phyloP scores from a whole-genome alignment of 148 eudicot genomes.

The Agrostemma githago region DNA sequence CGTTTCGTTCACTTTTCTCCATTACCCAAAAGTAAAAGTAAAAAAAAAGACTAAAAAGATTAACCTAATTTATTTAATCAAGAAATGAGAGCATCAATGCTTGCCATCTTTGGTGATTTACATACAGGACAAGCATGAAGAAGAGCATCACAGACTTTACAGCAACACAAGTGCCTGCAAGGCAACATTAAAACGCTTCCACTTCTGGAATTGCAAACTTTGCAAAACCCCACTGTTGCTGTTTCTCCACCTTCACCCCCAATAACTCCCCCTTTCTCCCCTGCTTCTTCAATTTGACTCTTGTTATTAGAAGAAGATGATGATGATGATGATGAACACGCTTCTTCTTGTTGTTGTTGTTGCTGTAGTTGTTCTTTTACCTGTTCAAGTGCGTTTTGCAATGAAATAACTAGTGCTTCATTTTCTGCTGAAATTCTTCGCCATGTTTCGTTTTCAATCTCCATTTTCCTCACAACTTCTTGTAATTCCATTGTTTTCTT shows the following conservation, averaged over 20 bases:
- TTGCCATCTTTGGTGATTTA: constrained; percentile 46
- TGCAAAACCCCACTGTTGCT: constrained; percentile 33
- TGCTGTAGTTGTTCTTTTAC: constrained; percentile 35
- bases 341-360: background rate
- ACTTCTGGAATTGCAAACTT: constrained; percentile 36
- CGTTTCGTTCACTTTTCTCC: background rate
- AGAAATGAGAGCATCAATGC: constrained; percentile 47
- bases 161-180: constrained; percentile 71
- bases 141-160: constrained; percentile 53
- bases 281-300: background rate
- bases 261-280: background rate
- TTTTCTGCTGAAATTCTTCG: constrained; percentile 48
- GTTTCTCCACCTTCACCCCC: background rate
- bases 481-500: constrained; percentile 50
- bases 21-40: background rate
- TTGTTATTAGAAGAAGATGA: constrained; percentile 18
- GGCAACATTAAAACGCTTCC: constrained; percentile 64
- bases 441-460: constrained; percentile 57
- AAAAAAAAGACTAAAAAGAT: background rate
- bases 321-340: constrained; percentile 19
- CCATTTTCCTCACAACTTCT: constrained; percentile 39
- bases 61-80: background rate
- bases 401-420: constrained; percentile 39
- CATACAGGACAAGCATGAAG: constrained; percentile 70
- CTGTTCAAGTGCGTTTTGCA: constrained; percentile 42